phyloP scores from a whole-genome alignment of 1,284 basidiomycete species.

The Mycosarcoma maydis region DNA sequence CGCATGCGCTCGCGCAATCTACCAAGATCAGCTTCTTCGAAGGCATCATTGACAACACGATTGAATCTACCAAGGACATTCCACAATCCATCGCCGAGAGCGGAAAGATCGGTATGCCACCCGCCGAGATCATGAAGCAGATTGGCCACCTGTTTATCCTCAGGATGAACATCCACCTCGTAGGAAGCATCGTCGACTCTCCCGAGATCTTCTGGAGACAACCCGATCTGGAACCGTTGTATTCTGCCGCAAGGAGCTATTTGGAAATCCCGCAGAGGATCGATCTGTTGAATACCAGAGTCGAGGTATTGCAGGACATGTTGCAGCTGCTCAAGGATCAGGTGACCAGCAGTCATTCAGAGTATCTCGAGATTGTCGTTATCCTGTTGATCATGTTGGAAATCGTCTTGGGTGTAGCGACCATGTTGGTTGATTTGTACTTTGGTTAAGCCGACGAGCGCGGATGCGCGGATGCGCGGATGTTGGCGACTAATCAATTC shows the following conservation, averaged over 20 bases:
- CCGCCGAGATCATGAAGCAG: slow-evolving; percentile 91
- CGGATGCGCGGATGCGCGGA: too few species aligned
- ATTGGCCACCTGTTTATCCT: slow-evolving; percentile 89
- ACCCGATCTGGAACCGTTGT: slow-evolving; percentile 90
- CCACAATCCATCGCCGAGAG: slow-evolving; percentile 92
- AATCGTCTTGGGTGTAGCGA: slow-evolving; percentile 70
- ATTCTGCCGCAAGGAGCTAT: slow-evolving; percentile 85
- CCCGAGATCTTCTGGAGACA: slow-evolving; percentile 89
- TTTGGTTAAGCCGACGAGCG: too few species aligned
- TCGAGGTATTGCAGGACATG: slow-evolving; percentile 95
- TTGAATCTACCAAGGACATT: slow-evolving; percentile 96
- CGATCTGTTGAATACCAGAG: slow-evolving; percentile 89
- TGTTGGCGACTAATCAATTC: too few species aligned
- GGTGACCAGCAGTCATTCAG: slow-evolving; percentile 87
- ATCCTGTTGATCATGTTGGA: slow-evolving; percentile 90
- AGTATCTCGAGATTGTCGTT: slow-evolving; percentile 93
- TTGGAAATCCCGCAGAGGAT: slow-evolving; percentile 94
- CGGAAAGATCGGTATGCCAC: slow-evolving; percentile 80
- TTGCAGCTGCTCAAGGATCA: slow-evolving; percentile 93
- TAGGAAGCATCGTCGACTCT: slow-evolving; percentile 92
- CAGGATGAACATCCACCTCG: slow-evolving; percentile 92
- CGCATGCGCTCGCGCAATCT: slow-evolving; percentile 92
- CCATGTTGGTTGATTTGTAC: slow-evolving; percentile 65
- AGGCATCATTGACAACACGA: slow-evolving; percentile 88
- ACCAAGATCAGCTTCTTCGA: slow-evolving; percentile 84